Evolutionary conservation across 73 alveolate species (phyloP).

Genomic region (Tetrahymena thermophila): DNA sequence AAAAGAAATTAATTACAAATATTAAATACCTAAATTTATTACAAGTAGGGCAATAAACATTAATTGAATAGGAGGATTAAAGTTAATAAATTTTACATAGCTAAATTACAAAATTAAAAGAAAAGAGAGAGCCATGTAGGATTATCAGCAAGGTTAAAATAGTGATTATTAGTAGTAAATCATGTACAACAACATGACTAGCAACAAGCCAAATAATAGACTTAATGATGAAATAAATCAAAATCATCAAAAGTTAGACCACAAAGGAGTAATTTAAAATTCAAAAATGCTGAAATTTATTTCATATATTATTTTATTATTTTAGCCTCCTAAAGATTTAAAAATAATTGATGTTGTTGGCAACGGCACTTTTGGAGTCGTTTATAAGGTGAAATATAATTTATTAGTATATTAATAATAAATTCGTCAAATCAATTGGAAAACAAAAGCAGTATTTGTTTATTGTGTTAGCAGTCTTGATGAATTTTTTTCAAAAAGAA

Average conservation of each 20-base stretch:
- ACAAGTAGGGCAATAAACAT: not conserved
- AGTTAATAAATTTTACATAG: not conserved
- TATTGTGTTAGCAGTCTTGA: not conserved
- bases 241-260: not conserved
- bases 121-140: not conserved
- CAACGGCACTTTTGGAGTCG: conserved; percentile 91
- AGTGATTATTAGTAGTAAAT: not conserved
- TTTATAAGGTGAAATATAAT: conserved; percentile 40
- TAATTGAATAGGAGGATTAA: not conserved
- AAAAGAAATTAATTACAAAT: not conserved
- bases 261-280: not conserved
- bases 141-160: not conserved
- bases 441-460: not conserved
- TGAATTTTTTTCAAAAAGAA: too few relatives aligned
- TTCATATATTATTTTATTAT: not conserved
- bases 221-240: not conserved
- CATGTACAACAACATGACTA: not conserved
- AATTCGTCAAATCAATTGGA: too few relatives aligned
- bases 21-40: not conserved
- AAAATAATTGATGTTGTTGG: conserved; percentile 65
- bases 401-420: not conserved
- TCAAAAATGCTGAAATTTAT: not conserved
- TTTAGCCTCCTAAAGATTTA: conserved; percentile 5
- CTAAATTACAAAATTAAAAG: not conserved
- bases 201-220: not conserved